Base-by-base conservation (phyloP, 2,329 filamentous ascomycete genomes). In the Aspergillus udagawae region DNA sequence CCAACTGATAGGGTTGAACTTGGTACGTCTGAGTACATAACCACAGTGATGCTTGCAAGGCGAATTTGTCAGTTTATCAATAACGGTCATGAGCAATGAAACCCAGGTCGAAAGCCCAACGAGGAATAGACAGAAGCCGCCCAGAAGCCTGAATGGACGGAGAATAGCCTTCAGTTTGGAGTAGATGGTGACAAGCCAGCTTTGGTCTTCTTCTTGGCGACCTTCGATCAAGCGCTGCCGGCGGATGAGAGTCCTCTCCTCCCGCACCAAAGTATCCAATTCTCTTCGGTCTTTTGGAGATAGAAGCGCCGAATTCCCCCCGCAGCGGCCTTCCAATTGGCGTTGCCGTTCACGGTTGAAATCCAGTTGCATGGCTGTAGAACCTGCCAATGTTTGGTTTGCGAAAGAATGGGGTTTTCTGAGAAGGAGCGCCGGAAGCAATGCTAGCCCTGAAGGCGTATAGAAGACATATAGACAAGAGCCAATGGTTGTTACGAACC, bases 11-110 rank as follows among this genome's bases (percentile, higher is more conserved):
- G 94, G 94, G 72, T 99, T 94, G 80, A 97, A 96, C 65, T 95
- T 91, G 73, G 95, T 89, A 69, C 87, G 82, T 47, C 87, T 91
- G 4, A 99, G 82, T 51, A 97, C 90, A 75, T 97, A 99, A 60
- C 94, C 94, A 71, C 94, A 99, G 66, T 86, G 87, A 58, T 86
- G 80, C 73, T 94, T 93, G 83, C 94, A 99, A 61, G 95, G 79
- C 3, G 92, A 97, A 78, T 97, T 97, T 74, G 89, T 92, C 38
- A 92, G 91, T 79, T 97, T 97, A 83, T 99, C 94, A 68, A 97
- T 92, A 64, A 87, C 89, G 0, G 93, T 97, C 70, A 97, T 89
- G 65, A 97, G 83, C 91, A 99, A 97, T 12, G 91, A 96, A 8
- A 88, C 83, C 83, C 91, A 96, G 64, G 95, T 83, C 45, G 96